Conservation (phyloP, 2,329 filamentous ascomycete species). For the Fusarium pseudocircinatum region DNA sequence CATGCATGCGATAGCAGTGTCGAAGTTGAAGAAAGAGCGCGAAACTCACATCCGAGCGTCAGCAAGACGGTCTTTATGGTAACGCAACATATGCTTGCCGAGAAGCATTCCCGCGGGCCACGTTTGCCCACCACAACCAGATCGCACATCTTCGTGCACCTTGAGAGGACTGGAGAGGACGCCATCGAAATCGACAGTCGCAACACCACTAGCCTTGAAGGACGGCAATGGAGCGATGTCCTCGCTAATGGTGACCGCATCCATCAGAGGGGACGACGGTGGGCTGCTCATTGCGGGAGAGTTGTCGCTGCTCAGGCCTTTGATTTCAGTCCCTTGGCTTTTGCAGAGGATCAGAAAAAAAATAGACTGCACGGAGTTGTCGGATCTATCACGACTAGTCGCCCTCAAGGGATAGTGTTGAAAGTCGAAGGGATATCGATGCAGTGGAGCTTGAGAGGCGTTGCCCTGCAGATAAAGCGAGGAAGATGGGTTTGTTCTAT, state of each 20-base stretch:
- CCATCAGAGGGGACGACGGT: slow-evolving; percentile 61
- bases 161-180: slow-evolving; percentile 75
- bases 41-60: slow-evolving; percentile 73
- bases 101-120: slow-evolving; percentile 96
- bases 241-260: slow-evolving; percentile 61
- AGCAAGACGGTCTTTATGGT: slow-evolving; percentile 70
- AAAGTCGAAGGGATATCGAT: background rate
- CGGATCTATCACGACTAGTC: slow-evolving; percentile 13
- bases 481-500: background rate
- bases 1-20: slow-evolving; percentile 1
- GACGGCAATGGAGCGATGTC: slow-evolving; percentile 68
- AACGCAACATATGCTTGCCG: slow-evolving; percentile 83
- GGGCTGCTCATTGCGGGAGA: slow-evolving; percentile 43
- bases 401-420: slow-evolving; percentile 6
- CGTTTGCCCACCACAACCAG: slow-evolving; percentile 91
- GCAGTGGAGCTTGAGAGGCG: slow-evolving; percentile 3
- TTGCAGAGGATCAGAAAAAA: background rate
- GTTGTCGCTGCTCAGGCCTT: background rate
- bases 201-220: slow-evolving; percentile 65
- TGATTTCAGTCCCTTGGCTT: background rate
- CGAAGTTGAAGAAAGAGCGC: slow-evolving; percentile 1
- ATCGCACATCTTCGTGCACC: slow-evolving; percentile 84
- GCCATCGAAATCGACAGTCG: slow-evolving; percentile 73
- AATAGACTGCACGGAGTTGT: slow-evolving; percentile 4
- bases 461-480: background rate